phyloP scores from a whole-genome alignment of 2,329 filamentous ascomycete species.

The Venturia nashicola region DNA sequence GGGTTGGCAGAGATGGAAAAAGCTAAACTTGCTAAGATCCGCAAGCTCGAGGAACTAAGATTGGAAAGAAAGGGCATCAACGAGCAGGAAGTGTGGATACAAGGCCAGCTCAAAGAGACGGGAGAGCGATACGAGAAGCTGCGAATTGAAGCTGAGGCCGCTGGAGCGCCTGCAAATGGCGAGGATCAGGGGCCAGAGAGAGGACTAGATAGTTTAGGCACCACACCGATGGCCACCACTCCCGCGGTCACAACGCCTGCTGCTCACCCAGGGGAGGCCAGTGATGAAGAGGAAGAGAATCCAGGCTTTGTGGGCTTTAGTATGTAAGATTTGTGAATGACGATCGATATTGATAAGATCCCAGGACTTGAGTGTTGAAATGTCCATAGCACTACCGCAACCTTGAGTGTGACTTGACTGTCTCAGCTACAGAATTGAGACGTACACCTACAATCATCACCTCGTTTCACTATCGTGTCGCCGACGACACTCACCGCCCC shows the following conservation, averaged over 20 bases:
- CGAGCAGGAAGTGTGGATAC: constrained; percentile 64
- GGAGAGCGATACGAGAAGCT: constrained; percentile 54
- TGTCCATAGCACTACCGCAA: background rate
- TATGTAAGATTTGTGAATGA: background rate
- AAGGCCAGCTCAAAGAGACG: constrained; percentile 67
- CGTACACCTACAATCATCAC: background rate
- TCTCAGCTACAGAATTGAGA: background rate
- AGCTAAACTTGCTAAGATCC: constrained; percentile 44
- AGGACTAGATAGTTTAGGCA: constrained; percentile 8
- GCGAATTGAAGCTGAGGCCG: constrained; percentile 2
- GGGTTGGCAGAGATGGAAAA: constrained; percentile 51
- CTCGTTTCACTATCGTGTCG: too few relatives aligned
- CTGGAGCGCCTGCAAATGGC: background rate
- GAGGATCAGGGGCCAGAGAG: background rate
- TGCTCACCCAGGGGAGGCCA: background rate
- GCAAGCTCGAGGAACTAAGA: constrained; percentile 52
- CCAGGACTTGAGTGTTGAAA: background rate
- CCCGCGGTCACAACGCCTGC: background rate
- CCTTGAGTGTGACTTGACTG: background rate
- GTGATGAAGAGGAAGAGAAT: background rate
- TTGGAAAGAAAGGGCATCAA: constrained; percentile 57
- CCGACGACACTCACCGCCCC: too few relatives aligned
- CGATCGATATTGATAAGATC: background rate
- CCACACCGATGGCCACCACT: background rate
- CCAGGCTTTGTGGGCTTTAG: background rate